Evolutionary conservation across 306 rosid genomes (phyloP).

Genomic region (Vachellia collinsii): DNA sequence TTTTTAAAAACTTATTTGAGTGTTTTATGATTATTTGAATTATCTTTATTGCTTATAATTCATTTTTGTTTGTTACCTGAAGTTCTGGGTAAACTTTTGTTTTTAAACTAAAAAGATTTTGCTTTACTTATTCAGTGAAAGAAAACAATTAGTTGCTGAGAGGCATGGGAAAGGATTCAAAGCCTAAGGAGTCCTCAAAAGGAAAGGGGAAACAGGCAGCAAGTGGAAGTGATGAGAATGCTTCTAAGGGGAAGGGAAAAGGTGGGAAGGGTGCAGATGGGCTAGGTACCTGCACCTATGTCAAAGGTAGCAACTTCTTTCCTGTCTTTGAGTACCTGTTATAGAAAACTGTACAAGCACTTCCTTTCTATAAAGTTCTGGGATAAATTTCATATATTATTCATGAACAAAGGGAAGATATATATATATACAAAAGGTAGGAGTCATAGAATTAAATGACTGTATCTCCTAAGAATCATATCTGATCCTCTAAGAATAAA

Average conservation of each 20-base stretch:
- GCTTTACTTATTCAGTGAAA: conserved; percentile 30
- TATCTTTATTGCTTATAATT: neutral
- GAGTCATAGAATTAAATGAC: too few relatives aligned
- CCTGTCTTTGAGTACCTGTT: neutral
- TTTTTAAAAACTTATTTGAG: neutral
- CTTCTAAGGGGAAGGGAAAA: conserved; percentile 89
- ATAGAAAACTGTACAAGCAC: neutral
- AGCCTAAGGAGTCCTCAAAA: conserved; percentile 72
- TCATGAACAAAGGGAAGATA: too few relatives aligned
- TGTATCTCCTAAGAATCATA: too few relatives aligned
- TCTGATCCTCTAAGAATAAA: too few relatives aligned
- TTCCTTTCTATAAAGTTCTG: conserved; percentile 5
- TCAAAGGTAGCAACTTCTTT: conserved; percentile 58
- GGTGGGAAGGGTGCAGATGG: conserved; percentile 78
- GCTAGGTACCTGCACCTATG: conserved; percentile 97
- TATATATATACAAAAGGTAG: too few relatives aligned
- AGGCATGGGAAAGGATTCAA: conserved; percentile 87
- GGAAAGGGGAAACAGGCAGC: conserved; percentile 90
- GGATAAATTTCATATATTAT: too few relatives aligned
- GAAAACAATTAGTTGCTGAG: conserved; percentile 21
- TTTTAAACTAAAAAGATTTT: conserved; percentile 4
- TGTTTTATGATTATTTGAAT: conserved; percentile 19
- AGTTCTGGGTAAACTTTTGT: conserved; percentile 13
- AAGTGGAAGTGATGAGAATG: conserved; percentile 71
- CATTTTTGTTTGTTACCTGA: conserved; percentile 6